phyloP scores from a whole-genome alignment of 2,329 filamentous ascomycete species.

The Alternaria postmessia region DNA sequence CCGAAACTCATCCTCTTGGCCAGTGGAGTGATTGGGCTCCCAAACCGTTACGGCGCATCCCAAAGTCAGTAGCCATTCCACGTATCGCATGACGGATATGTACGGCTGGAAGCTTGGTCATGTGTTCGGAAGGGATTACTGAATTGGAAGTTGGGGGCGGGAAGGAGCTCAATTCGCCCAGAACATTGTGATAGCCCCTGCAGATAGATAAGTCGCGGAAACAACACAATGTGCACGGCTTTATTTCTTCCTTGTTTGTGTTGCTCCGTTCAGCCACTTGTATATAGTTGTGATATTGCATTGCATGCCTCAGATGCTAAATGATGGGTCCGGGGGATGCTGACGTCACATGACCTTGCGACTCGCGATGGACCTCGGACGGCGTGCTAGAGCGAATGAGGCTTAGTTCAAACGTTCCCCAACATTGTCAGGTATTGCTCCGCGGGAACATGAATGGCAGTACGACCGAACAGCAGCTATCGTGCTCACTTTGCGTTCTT shows the following conservation, averaged over 20 bases:
- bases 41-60: not conserved
- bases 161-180: not conserved
- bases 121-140: constrained; percentile 2
- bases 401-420: not conserved
- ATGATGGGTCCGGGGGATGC: not conserved
- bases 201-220: not conserved
- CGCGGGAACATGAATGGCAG: not conserved
- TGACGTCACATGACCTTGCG: not conserved
- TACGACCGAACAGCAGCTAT: not conserved
- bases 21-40: not conserved
- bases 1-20: constrained; percentile 36
- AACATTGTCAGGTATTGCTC: not conserved
- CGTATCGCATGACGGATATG: not conserved
- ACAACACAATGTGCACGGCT: not conserved
- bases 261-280: not conserved
- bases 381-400: not conserved
- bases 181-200: not conserved
- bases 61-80: not conserved
- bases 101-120: constrained; percentile 1
- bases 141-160: constrained; percentile 11
- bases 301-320: not conserved
- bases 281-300: not conserved
- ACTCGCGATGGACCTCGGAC: not conserved
- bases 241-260: not conserved
- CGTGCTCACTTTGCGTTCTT: not conserved